Percentiles rank a stretch among this genome's conserved stretches.
Conservation (phyloP, 352 stramenopile genomes). For the Phytophthora multivora region DNA sequence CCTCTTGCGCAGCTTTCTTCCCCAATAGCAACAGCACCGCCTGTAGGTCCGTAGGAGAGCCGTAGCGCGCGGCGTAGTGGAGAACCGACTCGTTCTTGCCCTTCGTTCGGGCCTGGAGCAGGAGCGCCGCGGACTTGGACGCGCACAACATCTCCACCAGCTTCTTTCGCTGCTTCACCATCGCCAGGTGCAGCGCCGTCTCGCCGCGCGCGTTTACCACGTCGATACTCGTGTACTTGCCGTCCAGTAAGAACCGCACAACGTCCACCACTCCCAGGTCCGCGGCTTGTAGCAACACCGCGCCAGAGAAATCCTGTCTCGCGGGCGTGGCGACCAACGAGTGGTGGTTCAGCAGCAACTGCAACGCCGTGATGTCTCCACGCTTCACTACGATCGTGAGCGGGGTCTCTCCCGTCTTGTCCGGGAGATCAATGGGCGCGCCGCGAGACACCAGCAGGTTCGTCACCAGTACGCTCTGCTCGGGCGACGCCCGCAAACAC, state of each 20-base stretch:
- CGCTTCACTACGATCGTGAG: slow-evolving; percentile 29
- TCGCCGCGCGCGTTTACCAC: slow-evolving; percentile 37
- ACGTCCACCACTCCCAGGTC: slow-evolving; percentile 30
- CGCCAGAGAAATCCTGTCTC: slow-evolving; percentile 28
- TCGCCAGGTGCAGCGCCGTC: slow-evolving; percentile 38
- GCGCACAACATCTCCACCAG: slow-evolving; percentile 28
- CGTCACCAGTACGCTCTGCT: slow-evolving; percentile 33
- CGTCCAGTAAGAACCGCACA: slow-evolving; percentile 31
- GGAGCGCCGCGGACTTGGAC: slow-evolving; percentile 11
- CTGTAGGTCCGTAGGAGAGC: slow-evolving; percentile 22
- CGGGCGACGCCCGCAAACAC: slow-evolving; percentile 22
- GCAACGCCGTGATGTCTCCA: slow-evolving; percentile 28
- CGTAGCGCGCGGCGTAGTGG: slow-evolving; percentile 39
- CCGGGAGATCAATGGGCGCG: slow-evolving; percentile 28
- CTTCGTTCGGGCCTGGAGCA: slow-evolving; percentile 28
- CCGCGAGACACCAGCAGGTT: slow-evolving; percentile 36
- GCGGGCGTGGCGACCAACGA: slow-evolving; percentile 25
- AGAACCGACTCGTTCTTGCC: slow-evolving; percentile 31
- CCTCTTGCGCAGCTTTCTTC: slow-evolving; percentile 5
- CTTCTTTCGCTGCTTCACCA: slow-evolving; percentile 29
- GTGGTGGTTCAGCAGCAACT: slow-evolving; percentile 39
- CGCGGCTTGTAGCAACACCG: slow-evolving; percentile 31
- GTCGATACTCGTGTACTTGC: slow-evolving; percentile 32
- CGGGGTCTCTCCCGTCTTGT: slow-evolving; percentile 29
- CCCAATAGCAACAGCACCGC: slow-evolving; percentile 20